Conservation (phyloP, 495 filamentous ascomycete genomes). For the Neurospora sp. region DNA sequence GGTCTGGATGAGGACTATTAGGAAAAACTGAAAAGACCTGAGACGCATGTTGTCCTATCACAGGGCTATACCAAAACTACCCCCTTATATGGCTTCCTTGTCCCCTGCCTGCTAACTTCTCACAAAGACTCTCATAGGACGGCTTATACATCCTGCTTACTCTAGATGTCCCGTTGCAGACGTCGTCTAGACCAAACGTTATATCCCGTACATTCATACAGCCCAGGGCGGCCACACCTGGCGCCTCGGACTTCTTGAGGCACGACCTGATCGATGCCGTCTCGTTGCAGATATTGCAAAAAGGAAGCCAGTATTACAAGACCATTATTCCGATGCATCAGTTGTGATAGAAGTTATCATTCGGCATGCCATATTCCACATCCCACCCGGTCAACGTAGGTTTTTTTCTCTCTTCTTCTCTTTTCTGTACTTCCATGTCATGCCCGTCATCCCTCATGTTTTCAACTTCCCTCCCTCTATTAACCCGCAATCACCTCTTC, state of each 20-base stretch:
- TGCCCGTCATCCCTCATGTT: not conserved
- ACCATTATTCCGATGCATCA: constrained; percentile 5
- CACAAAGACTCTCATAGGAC: constrained; percentile 5
- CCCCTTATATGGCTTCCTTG: not conserved
- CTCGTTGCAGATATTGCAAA: constrained; percentile 3
- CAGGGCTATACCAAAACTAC: not conserved
- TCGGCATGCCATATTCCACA: constrained; percentile 8
- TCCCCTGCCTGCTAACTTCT: not conserved
- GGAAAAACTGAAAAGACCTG: constrained; percentile 33
- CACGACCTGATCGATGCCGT: constrained; percentile 1
- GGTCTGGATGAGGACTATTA: constrained; percentile 19
- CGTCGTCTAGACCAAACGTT: not conserved
- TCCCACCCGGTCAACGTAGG: not conserved
- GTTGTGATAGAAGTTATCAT: constrained; percentile 6
- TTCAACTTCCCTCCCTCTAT: not conserved
- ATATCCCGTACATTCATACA: not conserved
- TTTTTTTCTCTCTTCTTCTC: not conserved
- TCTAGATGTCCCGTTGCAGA: constrained; percentile 6
- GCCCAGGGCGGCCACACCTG: not conserved
- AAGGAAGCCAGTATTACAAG: not conserved
- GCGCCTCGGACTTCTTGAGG: not conserved
- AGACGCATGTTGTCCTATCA: constrained; percentile 11
- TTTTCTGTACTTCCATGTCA: not conserved
- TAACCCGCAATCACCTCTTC: not conserved
- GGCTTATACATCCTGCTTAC: not conserved